Evolutionary conservation across 306 rosid species (phyloP).

Genomic region (Ceratonia siliqua): DNA sequence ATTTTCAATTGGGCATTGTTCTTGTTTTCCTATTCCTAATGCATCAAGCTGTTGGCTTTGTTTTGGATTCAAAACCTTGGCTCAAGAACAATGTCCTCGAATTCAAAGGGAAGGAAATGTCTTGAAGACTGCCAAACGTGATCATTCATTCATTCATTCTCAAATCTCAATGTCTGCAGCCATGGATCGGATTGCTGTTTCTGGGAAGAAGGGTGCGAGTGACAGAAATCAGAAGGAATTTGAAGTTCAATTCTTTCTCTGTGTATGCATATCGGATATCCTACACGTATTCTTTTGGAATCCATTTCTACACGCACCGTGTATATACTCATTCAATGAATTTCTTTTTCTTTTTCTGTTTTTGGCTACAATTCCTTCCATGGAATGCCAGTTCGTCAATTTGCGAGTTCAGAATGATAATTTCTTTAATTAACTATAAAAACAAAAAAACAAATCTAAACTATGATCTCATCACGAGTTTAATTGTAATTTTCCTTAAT

Average conservation of each 20-base stretch:
- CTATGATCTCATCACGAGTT: too few relatives aligned
- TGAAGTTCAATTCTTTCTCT: background rate
- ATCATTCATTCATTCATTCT: background rate
- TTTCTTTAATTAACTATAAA: too few relatives aligned
- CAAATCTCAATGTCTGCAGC: background rate
- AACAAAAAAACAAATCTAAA: too few relatives aligned
- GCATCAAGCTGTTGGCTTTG: slow-evolving; percentile 32
- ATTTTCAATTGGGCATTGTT: slow-evolving; percentile 36
- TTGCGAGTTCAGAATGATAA: too few relatives aligned
- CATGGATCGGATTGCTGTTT: background rate
- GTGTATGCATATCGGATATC: background rate
- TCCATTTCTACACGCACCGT: background rate
- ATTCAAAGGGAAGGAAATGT: slow-evolving; percentile 27
- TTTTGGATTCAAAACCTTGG: slow-evolving; percentile 32
- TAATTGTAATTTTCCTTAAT: too few relatives aligned
- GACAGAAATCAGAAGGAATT: background rate
- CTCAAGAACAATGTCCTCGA: slow-evolving; percentile 22
- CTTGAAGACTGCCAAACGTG: background rate
- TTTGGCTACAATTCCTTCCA: background rate
- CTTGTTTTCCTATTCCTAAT: slow-evolving; percentile 31
- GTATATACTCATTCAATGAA: background rate
- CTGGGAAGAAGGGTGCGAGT: background rate
- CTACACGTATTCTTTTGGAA: background rate
- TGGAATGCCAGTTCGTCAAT: too few relatives aligned
- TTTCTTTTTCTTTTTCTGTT: too few relatives aligned